Evolutionary conservation across 1,284 basidiomycete species (phyloP), one percentile per base, ranked within the genome.

Genomic region (Ceratobasidium papillatum): DNA sequence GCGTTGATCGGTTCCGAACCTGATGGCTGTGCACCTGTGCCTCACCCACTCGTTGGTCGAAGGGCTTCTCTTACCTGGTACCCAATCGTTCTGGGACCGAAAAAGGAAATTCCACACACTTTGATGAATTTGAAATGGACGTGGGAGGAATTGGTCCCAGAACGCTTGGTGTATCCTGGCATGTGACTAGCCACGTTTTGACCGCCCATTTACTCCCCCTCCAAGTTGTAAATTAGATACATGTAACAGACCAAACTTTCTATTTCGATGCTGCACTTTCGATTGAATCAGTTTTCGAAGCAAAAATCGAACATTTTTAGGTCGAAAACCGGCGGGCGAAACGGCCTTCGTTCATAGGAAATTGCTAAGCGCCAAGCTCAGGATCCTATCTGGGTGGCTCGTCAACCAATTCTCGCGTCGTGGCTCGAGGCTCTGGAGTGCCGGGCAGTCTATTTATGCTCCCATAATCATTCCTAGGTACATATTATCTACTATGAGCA

Each of bases 141-240:
- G 11, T 25, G 51, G 51, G 22, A 9, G 25, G 22, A 54, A 14
- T 59, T 59, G 19, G 17, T 64, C 14, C 43, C 41, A 64, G 62
- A 64, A 64, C n/a, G 62, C 62, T 64, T 64, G 62, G 62, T 27
- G 30, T 43, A 49, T 12, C 30, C 30, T 64, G 62, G 62, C 36
- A 49, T 64, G 43, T 64, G 30, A 22, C 9, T 47, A 27, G 7
- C 7, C 62, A 34, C 43, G 30, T 1, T 32, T 32, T 27, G 8
- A n/a, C 2, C 19, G 25, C 12, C 38, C 43, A 25, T 22, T 38
- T 49, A 34, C 12, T 27, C 12, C 14, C 2, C 43, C 8, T 19
- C 14, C 22, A 32, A 64, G 49, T 64, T 32, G 62, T 49, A 36
- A 49, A 5, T 17, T 36, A 49, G 5, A 34, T 32, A 49, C 27